Percentiles rank a stretch among this genome's conserved stretches.
phyloP scores from a whole-genome alignment of 2,329 filamentous ascomycete genomes.

The Ascochyta pisi region DNA sequence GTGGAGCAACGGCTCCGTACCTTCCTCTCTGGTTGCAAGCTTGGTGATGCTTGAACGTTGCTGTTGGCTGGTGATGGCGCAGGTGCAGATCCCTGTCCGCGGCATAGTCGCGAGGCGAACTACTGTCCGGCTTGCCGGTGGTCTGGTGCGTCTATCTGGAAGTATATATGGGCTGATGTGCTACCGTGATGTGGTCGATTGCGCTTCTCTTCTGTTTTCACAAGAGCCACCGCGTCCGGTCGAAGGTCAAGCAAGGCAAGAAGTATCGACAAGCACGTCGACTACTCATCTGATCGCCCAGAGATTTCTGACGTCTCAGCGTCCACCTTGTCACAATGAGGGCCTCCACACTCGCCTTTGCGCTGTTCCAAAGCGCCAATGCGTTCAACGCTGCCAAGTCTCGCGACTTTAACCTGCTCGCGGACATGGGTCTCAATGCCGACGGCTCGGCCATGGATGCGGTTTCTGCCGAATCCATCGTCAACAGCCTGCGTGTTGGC shows the following conservation, averaged over 20 bases:
- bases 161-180: constrained; percentile 14
- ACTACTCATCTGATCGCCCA: not conserved
- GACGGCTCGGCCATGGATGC: constrained; percentile 39
- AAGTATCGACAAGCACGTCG: not conserved
- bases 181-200: not conserved
- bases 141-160: not conserved
- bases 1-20: not conserved
- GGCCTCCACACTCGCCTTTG: constrained; percentile 31
- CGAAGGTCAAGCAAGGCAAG: not conserved
- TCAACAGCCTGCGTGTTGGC: constrained; percentile 19
- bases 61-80: constrained; percentile 6
- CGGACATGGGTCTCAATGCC: constrained; percentile 43
- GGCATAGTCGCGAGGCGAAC: not conserved
- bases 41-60: constrained; percentile 14
- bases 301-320: not conserved
- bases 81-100: constrained; percentile 6
- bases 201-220: constrained; percentile 6
- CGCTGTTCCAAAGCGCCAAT: constrained; percentile 28
- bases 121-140: not conserved
- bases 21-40: constrained; percentile 7
- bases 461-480: not conserved
- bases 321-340: constrained; percentile 30
- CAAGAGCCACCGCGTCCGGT: constrained; percentile 8
- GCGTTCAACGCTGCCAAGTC: constrained; percentile 33
- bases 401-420: constrained; percentile 33